Base-by-base conservation (phyloP, 306 rosid species). In the Trifolium dubium region DNA sequence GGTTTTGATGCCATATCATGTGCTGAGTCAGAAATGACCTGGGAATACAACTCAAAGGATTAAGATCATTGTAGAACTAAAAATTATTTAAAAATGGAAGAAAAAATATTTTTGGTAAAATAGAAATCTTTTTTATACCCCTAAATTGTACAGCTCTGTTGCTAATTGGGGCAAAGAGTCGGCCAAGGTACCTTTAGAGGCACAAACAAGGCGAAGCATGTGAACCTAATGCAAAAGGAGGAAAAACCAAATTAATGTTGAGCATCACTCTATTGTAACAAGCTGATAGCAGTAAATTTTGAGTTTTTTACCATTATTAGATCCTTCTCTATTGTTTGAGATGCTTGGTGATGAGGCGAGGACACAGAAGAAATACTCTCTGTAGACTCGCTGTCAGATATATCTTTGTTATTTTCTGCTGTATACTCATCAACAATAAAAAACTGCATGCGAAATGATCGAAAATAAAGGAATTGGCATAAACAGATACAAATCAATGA, bases 21-120 rank as follows among this genome's bases (percentile, higher is more conserved):
- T n/a, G 91, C 96, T 86, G 71, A 72, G 65, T 91, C 96, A 71
- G 97, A 91, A 65, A 93, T 41, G 61, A 91, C 64, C 98, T 93
- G 88, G 69, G 62, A 72, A 67, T 41, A 77, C 59, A 82, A 75
- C 77, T 53, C 72, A 67, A 56, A 78, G 65, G 32, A 84, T 93
- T 40, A 86, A 83, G 40, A 71, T 79, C 83, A 73, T 32, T 15
- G 75, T 69, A 74, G 35, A 28, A 76, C 41, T 39, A 17, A 37
- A 35, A 49, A 69, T 67, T 44, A 85, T 71, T 81, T 43, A 43
- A 73, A 80, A 72, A 49, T 51, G 18, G 28, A 73, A 41, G 44
- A 41, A 13, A 35, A 15, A 41, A 31, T 28, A 51, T 10, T 35
- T 47, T 79, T 5, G 64, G 63, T 39, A 9, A 73, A 14, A 56